Conservation (phyloP, 2,329 filamentous ascomycete species). For the Pyrenophora tritici-repentis region DNA sequence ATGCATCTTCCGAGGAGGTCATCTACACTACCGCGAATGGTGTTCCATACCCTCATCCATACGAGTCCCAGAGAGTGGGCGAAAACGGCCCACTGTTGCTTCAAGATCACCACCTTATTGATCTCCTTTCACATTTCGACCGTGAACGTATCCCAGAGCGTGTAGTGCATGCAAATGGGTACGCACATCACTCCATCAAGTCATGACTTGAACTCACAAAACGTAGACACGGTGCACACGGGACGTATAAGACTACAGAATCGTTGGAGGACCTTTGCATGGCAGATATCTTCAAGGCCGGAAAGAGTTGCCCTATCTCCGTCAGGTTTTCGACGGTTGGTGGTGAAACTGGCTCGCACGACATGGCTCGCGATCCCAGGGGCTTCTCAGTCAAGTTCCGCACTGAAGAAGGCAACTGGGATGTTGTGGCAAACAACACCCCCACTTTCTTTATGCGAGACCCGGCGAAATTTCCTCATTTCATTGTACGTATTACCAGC, state of each 20-base stretch:
- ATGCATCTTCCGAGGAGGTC: conserved; percentile 50
- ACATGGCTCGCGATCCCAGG: conserved; percentile 72
- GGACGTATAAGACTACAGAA: conserved; percentile 54
- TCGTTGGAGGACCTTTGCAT: conserved; percentile 52
- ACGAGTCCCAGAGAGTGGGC: conserved; percentile 61
- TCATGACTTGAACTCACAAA: too few species aligned
- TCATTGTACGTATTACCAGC: conserved; percentile 53
- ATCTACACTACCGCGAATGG: conserved; percentile 64
- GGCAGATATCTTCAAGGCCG: conserved; percentile 59
- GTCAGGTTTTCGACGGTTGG: conserved; percentile 77
- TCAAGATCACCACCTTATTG: conserved; percentile 57
- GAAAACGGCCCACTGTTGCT: conserved; percentile 64
- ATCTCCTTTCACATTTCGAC: conserved; percentile 57
- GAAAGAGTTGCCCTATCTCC: conserved; percentile 71
- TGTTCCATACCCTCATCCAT: conserved; percentile 62
- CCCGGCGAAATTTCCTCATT: conserved; percentile 68
- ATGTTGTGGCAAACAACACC: conserved; percentile 74
- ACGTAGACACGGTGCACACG: conserved; percentile 56
- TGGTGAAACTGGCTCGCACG: conserved; percentile 72
- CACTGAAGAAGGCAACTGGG: conserved; percentile 75
- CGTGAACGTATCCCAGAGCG: conserved; percentile 57
- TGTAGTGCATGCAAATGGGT: conserved; percentile 58
- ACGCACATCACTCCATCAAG: too few species aligned
- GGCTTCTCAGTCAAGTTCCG: conserved; percentile 76
- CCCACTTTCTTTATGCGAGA: conserved; percentile 78